phyloP scores from a whole-genome alignment of 331 rosid species.

The Spiraea crenata region DNA sequence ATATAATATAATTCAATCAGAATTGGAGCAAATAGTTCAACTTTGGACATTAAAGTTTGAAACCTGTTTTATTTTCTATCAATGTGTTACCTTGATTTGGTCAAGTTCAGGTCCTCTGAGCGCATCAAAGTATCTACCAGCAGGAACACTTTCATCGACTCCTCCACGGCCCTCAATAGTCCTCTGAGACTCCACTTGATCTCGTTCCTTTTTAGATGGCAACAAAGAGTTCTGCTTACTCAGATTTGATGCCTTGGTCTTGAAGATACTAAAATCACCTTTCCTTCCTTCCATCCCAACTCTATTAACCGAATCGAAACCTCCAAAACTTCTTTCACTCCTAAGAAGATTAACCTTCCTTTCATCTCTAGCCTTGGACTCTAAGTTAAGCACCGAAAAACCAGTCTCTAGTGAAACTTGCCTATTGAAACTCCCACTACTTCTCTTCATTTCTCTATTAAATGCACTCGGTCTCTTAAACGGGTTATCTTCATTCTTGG shows the following conservation, averaged over 20 bases:
- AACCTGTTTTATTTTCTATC: neutral
- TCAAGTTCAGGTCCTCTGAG: conserved; percentile 89
- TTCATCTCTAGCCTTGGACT: conserved; percentile 45
- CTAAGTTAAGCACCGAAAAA: conserved; percentile 48
- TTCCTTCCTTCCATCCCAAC: conserved; percentile 56
- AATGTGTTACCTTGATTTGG: conserved; percentile 65
- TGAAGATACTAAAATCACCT: conserved; percentile 65
- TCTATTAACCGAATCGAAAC: conserved; percentile 42
- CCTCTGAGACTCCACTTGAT: conserved; percentile 40
- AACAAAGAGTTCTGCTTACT: conserved; percentile 70
- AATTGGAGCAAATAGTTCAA: neutral
- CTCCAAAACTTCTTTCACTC: conserved; percentile 74
- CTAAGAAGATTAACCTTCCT: conserved; percentile 45
- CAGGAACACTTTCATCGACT: conserved; percentile 65
- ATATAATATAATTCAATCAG: too few species aligned
- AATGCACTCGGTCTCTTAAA: conserved; percentile 25
- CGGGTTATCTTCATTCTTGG: conserved; percentile 25
- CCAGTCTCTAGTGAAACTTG: conserved; percentile 83
- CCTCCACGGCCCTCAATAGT: conserved; percentile 33
- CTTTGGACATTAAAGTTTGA: neutral
- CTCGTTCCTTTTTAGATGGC: conserved; percentile 57
- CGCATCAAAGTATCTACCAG: conserved; percentile 77
- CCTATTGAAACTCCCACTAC: conserved; percentile 37
- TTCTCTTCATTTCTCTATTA: conserved; percentile 37
- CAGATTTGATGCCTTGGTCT: conserved; percentile 52